Percentiles rank a stretch among this genome's conserved stretches.
Evolutionary conservation across 352 stramenopile species (phyloP).

Genomic region (Phytophthora sojae): DNA sequence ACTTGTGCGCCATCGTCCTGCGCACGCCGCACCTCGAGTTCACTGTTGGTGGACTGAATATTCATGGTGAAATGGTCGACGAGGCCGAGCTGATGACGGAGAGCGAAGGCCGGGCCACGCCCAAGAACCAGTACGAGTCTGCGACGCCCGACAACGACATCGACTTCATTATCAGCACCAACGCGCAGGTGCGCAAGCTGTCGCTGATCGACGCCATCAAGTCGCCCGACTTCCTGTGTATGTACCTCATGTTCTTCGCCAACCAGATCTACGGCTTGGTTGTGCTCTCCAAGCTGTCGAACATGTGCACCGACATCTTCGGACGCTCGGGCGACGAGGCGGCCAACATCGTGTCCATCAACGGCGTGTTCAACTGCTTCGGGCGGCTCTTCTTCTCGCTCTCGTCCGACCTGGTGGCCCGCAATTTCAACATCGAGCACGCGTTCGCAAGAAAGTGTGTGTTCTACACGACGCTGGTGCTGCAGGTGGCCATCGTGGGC

Average conservation of each 20-base stretch:
- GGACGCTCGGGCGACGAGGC: slow-evolving; percentile 41
- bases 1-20: slow-evolving; percentile 53
- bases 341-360: slow-evolving; percentile 70
- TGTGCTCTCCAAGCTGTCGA: slow-evolving; percentile 71
- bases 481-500: slow-evolving; percentile 70
- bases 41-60: slow-evolving; percentile 58
- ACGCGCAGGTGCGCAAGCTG: slow-evolving; percentile 57
- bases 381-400: slow-evolving; percentile 60
- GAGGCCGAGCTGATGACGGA: slow-evolving; percentile 31
- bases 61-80: slow-evolving; percentile 61
- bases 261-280: slow-evolving; percentile 74
- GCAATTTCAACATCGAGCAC: slow-evolving; percentile 60
- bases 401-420: slow-evolving; percentile 53
- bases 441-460: slow-evolving; percentile 65
- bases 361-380: slow-evolving; percentile 73
- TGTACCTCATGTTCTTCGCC: slow-evolving; percentile 78
- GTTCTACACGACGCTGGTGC: slow-evolving; percentile 63
- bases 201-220: slow-evolving; percentile 63
- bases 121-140: slow-evolving; percentile 50
- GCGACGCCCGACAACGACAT: slow-evolving; percentile 50
- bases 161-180: slow-evolving; percentile 46
- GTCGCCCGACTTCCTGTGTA: slow-evolving; percentile 65
- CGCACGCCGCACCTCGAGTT: slow-evolving; percentile 65
- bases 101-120: slow-evolving; percentile 33
- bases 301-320: slow-evolving; percentile 69